phyloP scores from a whole-genome alignment of 1,284 basidiomycete species.

The Sparassis latifolia region DNA sequence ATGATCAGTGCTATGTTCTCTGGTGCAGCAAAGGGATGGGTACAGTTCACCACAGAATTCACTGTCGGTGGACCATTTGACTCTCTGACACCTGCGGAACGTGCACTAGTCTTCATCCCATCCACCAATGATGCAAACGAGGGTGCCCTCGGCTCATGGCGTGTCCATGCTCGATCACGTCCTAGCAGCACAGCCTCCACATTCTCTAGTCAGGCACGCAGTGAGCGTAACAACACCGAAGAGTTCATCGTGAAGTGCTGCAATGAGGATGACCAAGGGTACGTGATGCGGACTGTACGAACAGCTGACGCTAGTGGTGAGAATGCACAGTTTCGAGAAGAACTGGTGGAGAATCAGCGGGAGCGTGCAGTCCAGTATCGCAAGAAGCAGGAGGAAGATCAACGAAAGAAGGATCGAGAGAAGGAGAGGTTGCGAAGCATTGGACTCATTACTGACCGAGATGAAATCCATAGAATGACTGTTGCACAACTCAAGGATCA shows the following conservation, averaged over 20 bases:
- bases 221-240: not conserved
- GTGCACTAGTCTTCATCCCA: slow-evolving; percentile 12
- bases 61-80: slow-evolving; percentile 28
- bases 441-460: too few species aligned
- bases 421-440: too few species aligned
- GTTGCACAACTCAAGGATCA: too few species aligned
- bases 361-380: too few species aligned
- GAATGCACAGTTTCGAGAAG: too few species aligned
- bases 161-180: not conserved
- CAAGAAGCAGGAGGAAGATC: too few species aligned
- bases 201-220: not conserved
- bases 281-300: too few species aligned
- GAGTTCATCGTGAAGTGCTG: not conserved
- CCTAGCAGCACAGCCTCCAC: not conserved
- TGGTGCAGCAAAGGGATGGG: slow-evolving; percentile 26
- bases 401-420: too few species aligned
- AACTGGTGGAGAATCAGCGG: too few species aligned
- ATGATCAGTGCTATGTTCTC: not conserved
- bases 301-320: too few species aligned
- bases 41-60: slow-evolving; percentile 27
- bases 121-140: slow-evolving; percentile 31
- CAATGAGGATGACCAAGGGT: too few species aligned
- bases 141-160: slow-evolving; percentile 21
- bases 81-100: slow-evolving; percentile 20
- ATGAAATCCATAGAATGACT: too few species aligned